A percentile compares a stretch with the other conserved stretches of the same genome.
Conservation (phyloP, 257 asterid species). For the Solanum chiquidenum region DNA sequence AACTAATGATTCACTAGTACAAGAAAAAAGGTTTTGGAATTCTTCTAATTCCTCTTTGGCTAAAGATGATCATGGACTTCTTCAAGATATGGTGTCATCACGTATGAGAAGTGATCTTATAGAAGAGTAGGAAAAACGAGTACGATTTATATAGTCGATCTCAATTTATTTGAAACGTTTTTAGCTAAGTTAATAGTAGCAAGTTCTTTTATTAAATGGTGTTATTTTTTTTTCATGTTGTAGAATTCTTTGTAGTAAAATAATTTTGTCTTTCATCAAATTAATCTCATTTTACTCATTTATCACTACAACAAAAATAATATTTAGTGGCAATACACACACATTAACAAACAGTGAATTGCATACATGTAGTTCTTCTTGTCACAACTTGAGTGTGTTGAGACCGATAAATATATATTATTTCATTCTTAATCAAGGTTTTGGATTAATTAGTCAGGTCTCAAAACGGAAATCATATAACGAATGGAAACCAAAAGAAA, state of each 20-base stretch:
- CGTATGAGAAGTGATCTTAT: conserved; percentile 12
- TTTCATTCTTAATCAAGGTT: neutral
- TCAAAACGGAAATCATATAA: neutral
- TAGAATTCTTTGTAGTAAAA: neutral
- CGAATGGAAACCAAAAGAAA: neutral
- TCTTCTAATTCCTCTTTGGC: conserved; percentile 21
- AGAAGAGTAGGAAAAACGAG: neutral
- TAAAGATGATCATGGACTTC: conserved; percentile 58
- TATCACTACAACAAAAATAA: too few species aligned
- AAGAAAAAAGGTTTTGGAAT: conserved; percentile 28
- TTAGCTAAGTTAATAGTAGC: neutral
- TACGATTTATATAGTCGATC: neutral
- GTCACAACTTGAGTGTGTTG: neutral
- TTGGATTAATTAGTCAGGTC: neutral
- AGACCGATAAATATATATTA: neutral
- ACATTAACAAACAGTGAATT: neutral
- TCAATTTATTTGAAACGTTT: neutral
- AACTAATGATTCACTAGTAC: neutral
- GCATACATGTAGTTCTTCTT: neutral
- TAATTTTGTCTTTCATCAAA: neutral
- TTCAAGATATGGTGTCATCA: conserved; percentile 63
- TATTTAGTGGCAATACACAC: too few species aligned
- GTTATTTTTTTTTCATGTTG: neutral
- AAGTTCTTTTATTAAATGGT: neutral
- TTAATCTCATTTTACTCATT: neutral